Evolutionary conservation across 2,329 filamentous ascomycete genomes (phyloP), one percentile per base, ranked within the genome.

Genomic region (Aphanocladium album): DNA sequence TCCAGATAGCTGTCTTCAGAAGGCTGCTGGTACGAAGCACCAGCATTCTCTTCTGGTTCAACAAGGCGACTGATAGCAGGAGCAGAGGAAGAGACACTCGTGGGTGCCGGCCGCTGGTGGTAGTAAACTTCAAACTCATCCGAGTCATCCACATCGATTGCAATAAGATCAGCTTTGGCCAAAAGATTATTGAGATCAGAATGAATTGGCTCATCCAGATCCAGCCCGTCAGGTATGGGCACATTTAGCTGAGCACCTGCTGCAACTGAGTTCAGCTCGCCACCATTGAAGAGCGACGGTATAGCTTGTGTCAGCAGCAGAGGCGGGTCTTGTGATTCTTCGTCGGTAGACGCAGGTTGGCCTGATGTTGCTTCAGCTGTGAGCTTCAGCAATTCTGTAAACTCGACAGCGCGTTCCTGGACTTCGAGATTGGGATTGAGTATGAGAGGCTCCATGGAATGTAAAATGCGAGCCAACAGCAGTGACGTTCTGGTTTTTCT

Each of bases 251-350:
- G 91, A 3, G 95, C 93, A 49, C 85, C 87, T 4, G 78, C 73
- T 1, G 95, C 91, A 11, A 99, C 93, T 0, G 95, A 96, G 66
- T 98, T 97, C 39, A 99, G 80, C 65, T 97, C 93, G 76, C 90
- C 86, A 0, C 93, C 92, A 6, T 83, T 80, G 71, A 98, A 98
- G 2, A 99, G 80, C 1, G 89, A 89, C 1, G 95, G 93, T 60
- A 99, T 90, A 3, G 92, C 93, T 71, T 96, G 91, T 0, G 92
- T 96, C 5, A 99, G 83, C 2, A 99, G 81, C 16, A 96, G 77
- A 2, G 95, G 95, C 11, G 90, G 82, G 64, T 95, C 89, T 65
- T 86, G 82, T 25, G 80, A 74, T 5, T 76, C 64, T 2, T 80
- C 76, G 35, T 82, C 81, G 0, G 78, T 81, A 1, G 81, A 82